Conservation (phyloP, 345 rosid genomes). For the Pugionium dolabratum region DNA sequence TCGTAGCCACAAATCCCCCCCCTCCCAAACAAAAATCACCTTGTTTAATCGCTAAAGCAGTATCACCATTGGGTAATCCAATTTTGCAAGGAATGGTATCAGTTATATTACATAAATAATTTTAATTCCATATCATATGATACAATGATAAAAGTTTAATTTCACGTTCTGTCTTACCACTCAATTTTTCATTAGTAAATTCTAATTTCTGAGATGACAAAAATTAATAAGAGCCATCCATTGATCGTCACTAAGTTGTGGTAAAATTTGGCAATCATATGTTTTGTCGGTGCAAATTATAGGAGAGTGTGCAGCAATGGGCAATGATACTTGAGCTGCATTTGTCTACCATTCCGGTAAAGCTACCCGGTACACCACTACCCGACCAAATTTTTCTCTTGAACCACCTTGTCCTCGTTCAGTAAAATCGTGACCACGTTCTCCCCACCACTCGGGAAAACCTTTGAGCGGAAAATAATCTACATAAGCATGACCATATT, state of each 20-base stretch:
- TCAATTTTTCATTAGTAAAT: background rate
- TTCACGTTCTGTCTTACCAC: background rate
- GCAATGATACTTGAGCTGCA: too few species aligned
- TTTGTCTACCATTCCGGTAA: too few species aligned
- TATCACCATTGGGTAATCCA: background rate
- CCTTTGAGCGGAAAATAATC: background rate
- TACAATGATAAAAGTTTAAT: background rate
- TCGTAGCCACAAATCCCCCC: background rate
- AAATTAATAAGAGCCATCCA: background rate
- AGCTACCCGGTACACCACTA: too few species aligned
- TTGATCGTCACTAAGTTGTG: background rate
- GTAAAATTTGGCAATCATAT: background rate
- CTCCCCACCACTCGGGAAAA: too few species aligned
- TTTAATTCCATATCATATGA: background rate
- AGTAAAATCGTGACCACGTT: too few species aligned
- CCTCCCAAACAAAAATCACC: background rate
- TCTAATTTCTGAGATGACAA: background rate
- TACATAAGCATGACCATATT: too few species aligned
- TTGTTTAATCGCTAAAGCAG: background rate
- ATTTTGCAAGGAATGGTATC: background rate
- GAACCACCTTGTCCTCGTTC: too few species aligned
- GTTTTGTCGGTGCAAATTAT: too few species aligned
- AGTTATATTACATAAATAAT: background rate
- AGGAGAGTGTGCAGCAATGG: too few species aligned
- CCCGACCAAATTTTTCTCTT: too few species aligned